Percentiles rank a stretch among this genome's conserved stretches.
Evolutionary conservation across 345 rosid genomes (phyloP).

Genomic region (Eucalyptus victrix): DNA sequence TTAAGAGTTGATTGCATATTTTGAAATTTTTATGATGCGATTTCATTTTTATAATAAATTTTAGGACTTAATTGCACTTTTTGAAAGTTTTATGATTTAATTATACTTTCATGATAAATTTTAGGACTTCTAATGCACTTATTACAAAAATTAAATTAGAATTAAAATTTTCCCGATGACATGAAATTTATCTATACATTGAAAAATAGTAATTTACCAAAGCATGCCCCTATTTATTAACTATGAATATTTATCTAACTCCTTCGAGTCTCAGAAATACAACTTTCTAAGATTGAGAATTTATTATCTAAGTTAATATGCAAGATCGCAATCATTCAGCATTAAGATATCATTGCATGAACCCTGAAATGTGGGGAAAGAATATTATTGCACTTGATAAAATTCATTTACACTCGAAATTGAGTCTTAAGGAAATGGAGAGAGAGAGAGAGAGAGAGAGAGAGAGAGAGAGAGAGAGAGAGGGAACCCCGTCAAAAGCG

Average conservation of each 20-base stretch:
- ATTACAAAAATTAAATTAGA: neutral
- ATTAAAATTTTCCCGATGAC: neutral
- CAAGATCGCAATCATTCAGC: no score
- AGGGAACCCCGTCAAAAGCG: neutral
- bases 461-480: neutral
- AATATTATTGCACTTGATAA: neutral
- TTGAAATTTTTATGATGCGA: accelerated
- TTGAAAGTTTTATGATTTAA: accelerated
- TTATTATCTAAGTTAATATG: neutral
- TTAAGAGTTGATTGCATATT: accelerated
- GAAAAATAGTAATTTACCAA: neutral
- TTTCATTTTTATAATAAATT: accelerated
- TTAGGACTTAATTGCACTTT: no score
- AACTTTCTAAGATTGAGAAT: neutral
- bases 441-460: neutral
- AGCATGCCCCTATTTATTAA: neutral
- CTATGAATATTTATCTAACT: neutral
- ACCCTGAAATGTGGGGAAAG: neutral
- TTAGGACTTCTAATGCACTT: accelerated
- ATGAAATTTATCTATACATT: neutral
- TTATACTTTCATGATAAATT: accelerated
- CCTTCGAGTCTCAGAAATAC: neutral
- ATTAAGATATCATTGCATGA: neutral
- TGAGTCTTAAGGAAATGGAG: neutral
- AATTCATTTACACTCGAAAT: neutral